Evolutionary conservation across 495 filamentous ascomycete species (phyloP).

Genomic region (Hypoxylon fragiforme): DNA sequence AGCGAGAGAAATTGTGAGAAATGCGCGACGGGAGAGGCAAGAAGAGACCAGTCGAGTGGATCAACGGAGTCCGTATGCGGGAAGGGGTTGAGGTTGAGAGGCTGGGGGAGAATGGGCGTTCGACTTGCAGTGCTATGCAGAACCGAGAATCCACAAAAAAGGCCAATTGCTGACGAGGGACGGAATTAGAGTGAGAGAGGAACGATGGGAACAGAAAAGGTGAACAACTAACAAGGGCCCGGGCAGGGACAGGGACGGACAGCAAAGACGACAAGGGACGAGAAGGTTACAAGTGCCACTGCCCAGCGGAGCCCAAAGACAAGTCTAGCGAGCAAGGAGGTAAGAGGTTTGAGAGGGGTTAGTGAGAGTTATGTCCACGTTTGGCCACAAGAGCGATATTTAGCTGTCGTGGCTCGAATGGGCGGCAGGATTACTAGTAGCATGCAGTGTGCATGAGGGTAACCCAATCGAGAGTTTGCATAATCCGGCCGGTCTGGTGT

Average conservation of each 20-base stretch:
- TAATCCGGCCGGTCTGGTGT: constrained; percentile 43
- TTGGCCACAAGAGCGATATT: constrained; percentile 34
- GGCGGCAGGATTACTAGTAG: constrained; percentile 53
- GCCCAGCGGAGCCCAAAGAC: constrained; percentile 38
- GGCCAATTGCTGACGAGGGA: constrained; percentile 36
- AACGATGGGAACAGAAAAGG: not conserved
- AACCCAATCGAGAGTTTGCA: constrained; percentile 53
- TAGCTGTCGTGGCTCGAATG: constrained; percentile 65
- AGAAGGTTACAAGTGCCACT: constrained; percentile 31
- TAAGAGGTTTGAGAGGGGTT: constrained; percentile 24
- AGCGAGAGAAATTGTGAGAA: constrained; percentile 23
- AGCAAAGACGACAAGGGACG: constrained; percentile 20
- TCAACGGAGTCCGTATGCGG: constrained; percentile 7
- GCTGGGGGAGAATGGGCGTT: constrained; percentile 3
- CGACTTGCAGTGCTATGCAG: constrained; percentile 19
- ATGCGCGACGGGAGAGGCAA: constrained; percentile 21
- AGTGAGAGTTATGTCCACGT: constrained; percentile 35
- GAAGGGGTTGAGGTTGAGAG: constrained; percentile 7
- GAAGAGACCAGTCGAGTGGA: constrained; percentile 4
- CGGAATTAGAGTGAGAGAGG: not conserved
- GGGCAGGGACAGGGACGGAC: not conserved
- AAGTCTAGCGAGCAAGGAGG: constrained; percentile 32
- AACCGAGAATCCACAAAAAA: constrained; percentile 18
- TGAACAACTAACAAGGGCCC: not conserved
- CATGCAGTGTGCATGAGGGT: constrained; percentile 53